Percentiles rank a stretch among this genome's conserved stretches.
Conservation (phyloP, 345 rosid species). For the Pugionium cornutum region DNA sequence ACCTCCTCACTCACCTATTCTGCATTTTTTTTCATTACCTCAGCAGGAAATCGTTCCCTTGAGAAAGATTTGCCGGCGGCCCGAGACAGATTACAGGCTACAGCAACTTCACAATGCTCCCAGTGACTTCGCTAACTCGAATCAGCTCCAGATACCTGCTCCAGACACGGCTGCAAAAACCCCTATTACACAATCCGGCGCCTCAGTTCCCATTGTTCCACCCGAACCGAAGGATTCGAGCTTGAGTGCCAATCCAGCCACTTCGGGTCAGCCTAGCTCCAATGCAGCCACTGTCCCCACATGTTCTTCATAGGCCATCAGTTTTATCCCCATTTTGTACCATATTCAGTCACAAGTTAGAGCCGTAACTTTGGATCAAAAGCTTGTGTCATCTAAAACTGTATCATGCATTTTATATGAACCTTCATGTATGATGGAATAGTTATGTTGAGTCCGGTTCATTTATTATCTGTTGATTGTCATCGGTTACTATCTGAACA, state of each 20-base stretch:
- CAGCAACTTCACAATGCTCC: conserved; percentile 80
- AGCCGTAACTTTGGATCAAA: conserved; percentile 30
- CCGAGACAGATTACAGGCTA: conserved; percentile 97
- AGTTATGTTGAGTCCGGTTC: conserved; percentile 17
- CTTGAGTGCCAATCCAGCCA: conserved; percentile 24
- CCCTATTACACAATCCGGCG: conserved; percentile 23
- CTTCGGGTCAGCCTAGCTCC: conserved; percentile 35
- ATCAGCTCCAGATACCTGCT: conserved; percentile 40
- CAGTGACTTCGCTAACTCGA: conserved; percentile 43
- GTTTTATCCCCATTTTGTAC: conserved; percentile 23
- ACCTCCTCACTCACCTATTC: conserved; percentile 26
- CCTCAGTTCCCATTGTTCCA: conserved; percentile 31
- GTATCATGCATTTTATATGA: conserved; percentile 24
- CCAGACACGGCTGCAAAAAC: conserved; percentile 21
- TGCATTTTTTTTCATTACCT: conserved; percentile 34
- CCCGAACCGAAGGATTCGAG: conserved; percentile 26
- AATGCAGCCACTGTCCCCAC: conserved; percentile 31
- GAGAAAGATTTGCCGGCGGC: conserved; percentile 91
- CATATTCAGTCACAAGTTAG: conserved; percentile 31
- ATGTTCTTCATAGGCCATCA: conserved; percentile 29
- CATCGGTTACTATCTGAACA: conserved; percentile 17
- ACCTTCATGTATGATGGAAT: conserved; percentile 18
- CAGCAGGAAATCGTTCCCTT: conserved; percentile 95
- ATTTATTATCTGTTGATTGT: conserved; percentile 18
- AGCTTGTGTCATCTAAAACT: conserved; percentile 31